phyloP scores from a whole-genome alignment of 805 yeast genomes.

The Candida fluviatilis region DNA sequence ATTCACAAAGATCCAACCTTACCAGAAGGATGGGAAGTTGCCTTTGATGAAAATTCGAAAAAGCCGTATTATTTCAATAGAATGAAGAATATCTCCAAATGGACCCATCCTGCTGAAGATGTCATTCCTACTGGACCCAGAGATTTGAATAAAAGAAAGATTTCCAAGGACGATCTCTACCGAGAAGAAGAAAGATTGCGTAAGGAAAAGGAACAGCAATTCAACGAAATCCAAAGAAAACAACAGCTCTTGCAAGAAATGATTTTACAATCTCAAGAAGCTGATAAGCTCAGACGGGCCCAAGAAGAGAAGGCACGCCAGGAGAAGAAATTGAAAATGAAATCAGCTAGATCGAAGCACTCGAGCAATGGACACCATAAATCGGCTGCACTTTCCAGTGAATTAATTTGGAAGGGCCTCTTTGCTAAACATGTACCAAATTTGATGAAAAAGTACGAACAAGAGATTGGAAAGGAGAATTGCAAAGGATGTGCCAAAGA shows the following conservation, averaged over 20 bases:
- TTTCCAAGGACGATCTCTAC: constrained; percentile 4
- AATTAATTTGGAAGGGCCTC: constrained; percentile 37
- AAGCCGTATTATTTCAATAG: constrained; percentile 53
- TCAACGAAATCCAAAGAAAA: constrained; percentile 28
- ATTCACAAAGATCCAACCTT: constrained; percentile 27
- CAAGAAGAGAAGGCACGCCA: constrained; percentile 5
- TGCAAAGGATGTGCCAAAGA: constrained; percentile 78
- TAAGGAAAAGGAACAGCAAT: constrained; percentile 28
- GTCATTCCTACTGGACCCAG: constrained; percentile 16
- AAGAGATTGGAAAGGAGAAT: constrained; percentile 65
- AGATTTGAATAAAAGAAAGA: constrained; percentile 5
- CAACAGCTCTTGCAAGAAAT: constrained; percentile 33
- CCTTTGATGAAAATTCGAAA: constrained; percentile 43
- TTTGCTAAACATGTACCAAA: constrained; percentile 82
- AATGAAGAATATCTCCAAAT: constrained; percentile 42
- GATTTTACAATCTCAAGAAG: constrained; percentile 27
- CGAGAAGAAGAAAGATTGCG: constrained; percentile 33
- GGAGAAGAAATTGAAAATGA: not conserved
- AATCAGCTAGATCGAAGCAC: not conserved
- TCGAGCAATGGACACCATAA: constrained; percentile 1
- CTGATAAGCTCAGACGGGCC: constrained; percentile 6
- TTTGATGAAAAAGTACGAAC: constrained; percentile 60
- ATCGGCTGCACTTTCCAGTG: constrained; percentile 10
- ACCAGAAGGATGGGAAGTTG: constrained; percentile 67
- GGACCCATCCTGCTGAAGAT: constrained; percentile 53